Conservation (phyloP, 2,329 filamentous ascomycete genomes). For the Colletotrichum tropicale region DNA sequence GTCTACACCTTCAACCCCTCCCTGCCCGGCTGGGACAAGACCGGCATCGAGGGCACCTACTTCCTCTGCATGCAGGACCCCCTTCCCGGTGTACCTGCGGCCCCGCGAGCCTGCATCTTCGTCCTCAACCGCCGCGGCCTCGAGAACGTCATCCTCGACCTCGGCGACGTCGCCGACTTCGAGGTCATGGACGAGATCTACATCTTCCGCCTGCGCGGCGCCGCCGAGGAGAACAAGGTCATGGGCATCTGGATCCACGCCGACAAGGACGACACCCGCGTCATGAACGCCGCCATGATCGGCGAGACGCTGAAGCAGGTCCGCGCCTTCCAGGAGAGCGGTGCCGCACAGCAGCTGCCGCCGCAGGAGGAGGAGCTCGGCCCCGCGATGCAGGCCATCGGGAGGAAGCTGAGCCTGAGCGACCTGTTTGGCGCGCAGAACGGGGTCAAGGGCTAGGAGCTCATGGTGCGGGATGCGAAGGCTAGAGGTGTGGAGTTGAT, state of each 20-base stretch:
- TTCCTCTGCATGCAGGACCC: constrained; percentile 78
- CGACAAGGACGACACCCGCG: constrained; percentile 48
- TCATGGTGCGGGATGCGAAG: neutral
- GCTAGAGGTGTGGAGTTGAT: neutral
- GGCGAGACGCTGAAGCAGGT: constrained; percentile 43
- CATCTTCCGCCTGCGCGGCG: constrained; percentile 47
- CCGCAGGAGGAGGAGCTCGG: constrained; percentile 27
- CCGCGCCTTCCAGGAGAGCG: neutral
- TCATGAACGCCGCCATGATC: constrained; percentile 45
- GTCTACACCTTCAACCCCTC: constrained; percentile 79
- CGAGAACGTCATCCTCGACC: constrained; percentile 71
- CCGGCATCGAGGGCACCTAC: constrained; percentile 82
- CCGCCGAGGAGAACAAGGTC: constrained; percentile 40
- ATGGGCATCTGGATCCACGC: constrained; percentile 62
- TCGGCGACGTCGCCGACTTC: constrained; percentile 65
- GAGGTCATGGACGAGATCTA: constrained; percentile 65
- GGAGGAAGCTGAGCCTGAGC: constrained; percentile 46
- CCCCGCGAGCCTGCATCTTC: constrained; percentile 64
- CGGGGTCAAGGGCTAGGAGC: constrained; percentile 21
- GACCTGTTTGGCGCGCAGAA: constrained; percentile 47
- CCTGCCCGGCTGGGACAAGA: constrained; percentile 80
- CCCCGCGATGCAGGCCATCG: constrained; percentile 48
- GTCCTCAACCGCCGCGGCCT: constrained; percentile 75
- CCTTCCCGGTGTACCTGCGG: constrained; percentile 32
- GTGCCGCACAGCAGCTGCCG: neutral